Evolutionary conservation across 495 filamentous ascomycete species (phyloP), one percentile per base, ranked within the genome.

Genomic region (Daldinia caldariorum): DNA sequence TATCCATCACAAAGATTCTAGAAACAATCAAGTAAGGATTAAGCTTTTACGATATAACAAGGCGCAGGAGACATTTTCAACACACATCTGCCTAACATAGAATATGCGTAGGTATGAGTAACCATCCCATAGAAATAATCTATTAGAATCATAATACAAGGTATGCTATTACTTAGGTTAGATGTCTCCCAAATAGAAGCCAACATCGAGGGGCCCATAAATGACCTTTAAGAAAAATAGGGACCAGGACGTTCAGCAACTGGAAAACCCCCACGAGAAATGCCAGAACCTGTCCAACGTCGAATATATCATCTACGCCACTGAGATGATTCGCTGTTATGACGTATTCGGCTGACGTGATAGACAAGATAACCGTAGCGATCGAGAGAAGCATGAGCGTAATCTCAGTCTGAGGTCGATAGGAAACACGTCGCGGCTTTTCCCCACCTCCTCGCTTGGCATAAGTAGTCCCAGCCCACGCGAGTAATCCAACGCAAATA

Each of bases 221-320:
- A n/a, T 49, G 57, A 0, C 14, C 29, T 10, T 61, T 50, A 7
- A 61, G 39, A 37, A 66, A 57, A 20, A 67, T 45, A 31, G 57
- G 56, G 14, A 67, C 39, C 12, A 67, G 45, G 14, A 58, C 22
- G 16, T 67, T 39, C 16, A 67, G 26, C 6, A 67, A 20, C 57
- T 67, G 64, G 12, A 67, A 67, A 7, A 71, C 9, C 6, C 70
- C 70, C 0, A 64, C 70, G 4, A 72, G 54, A 43, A 72, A 63
- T 18, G 70, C 64, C 26, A 72, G 53, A 9, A 69, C 10, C 31
- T 72, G 70, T 4, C 70, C 70, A 16, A 67, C 62, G 0, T 22
- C 41, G 49, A 55, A 55, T 18, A 69, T 58, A 6, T 72, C 60
- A 32, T 61, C 45, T 4, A 69, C 61, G 9, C 22, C 65, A 0